Evolutionary conservation across 345 rosid genomes (phyloP).

Genomic region (Eucalyptus rudis): DNA sequence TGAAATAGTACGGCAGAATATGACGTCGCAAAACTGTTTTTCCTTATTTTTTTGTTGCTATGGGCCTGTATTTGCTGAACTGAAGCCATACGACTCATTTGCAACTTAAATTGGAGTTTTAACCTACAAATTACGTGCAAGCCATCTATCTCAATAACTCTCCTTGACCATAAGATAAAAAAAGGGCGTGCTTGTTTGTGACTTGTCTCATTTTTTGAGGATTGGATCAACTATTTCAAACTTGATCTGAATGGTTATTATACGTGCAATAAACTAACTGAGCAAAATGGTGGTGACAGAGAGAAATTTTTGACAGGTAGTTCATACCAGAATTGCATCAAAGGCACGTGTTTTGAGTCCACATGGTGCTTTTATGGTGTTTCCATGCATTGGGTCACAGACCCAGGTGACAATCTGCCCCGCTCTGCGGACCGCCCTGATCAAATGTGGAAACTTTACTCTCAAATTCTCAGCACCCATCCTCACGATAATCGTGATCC

Average conservation of each 20-base stretch:
- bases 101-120: neutral
- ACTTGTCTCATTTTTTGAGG: neutral
- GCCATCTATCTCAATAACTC: neutral
- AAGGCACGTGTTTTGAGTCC: conserved; percentile 64
- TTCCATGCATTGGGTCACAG: conserved; percentile 60
- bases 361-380: conserved; percentile 60
- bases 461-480: conserved; percentile 68
- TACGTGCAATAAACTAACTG: neutral
- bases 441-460: conserved; percentile 45
- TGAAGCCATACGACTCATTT: neutral
- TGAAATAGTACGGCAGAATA: neutral
- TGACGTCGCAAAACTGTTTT: neutral
- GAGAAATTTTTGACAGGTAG: neutral
- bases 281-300: neutral
- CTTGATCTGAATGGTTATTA: neutral
- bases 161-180: neutral
- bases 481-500: conserved; percentile 39
- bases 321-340: conserved; percentile 44
- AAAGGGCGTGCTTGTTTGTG: neutral
- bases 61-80: neutral
- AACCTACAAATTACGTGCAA: neutral
- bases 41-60: neutral
- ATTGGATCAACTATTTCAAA: neutral
- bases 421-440: conserved; percentile 51
- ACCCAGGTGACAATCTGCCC: conserved; percentile 66